phyloP scores from a whole-genome alignment of 163 green algal genomes.

The Scenedesmus sp. region DNA sequence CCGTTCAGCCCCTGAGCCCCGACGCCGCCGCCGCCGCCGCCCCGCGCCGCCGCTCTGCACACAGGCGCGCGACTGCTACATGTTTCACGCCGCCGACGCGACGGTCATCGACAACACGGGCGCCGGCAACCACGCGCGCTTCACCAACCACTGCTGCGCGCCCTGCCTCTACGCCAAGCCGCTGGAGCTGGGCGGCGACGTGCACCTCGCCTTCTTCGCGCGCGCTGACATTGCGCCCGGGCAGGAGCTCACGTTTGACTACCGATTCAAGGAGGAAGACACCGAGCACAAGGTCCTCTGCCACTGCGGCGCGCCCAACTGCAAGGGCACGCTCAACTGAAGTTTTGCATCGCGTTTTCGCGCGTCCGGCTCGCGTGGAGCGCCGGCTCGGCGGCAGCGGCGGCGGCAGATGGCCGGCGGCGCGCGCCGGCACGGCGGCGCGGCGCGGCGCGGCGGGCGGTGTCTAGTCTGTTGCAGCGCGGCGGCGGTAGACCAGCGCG shows the following conservation, averaged over 20 bases:
- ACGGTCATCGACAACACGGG: constrained; percentile 92
- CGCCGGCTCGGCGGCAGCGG: no score
- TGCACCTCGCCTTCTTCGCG: constrained; percentile 90
- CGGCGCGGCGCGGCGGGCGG: no score
- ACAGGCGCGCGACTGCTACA: constrained; percentile 60
- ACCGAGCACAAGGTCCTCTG: constrained; percentile 81
- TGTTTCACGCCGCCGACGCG: constrained; percentile 77
- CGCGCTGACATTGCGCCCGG: constrained; percentile 78
- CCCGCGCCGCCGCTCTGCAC: no score
- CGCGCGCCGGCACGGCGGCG: no score
- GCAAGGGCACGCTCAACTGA: constrained; percentile 87
- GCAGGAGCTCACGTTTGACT: constrained; percentile 92
- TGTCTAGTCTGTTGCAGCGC: no score
- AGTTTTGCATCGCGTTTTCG: no score
- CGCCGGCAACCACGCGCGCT: constrained; percentile 82
- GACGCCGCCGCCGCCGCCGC: no score
- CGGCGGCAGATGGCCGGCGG: no score
- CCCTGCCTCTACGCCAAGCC: constrained; percentile 91
- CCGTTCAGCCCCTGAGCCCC: no score
- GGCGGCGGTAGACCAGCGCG: no score
- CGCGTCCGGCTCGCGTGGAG: no score
- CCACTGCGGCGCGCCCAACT: constrained; percentile 89
- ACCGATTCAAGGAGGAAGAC: constrained; percentile 88
- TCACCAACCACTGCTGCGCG: constrained; percentile 93
- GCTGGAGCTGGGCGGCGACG: constrained; percentile 67